These are phyloP conservation scores for Clarireedia sp. DNA, from an alignment of 2,329 filamentous ascomycete species.

Conservation along the genomic window DNA sequence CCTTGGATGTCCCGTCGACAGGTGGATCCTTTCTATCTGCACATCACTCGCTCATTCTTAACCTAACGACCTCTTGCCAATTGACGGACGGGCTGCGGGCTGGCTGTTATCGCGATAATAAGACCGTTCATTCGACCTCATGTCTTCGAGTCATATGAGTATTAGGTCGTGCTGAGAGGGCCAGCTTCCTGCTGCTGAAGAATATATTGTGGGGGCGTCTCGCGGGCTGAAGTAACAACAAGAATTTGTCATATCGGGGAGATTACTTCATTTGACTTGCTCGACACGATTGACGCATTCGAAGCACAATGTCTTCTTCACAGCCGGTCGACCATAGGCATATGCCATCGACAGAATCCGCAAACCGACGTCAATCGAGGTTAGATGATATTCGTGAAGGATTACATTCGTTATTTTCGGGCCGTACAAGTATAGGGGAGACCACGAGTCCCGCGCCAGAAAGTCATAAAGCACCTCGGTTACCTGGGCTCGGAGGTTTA, in stretches of 20 bases:
- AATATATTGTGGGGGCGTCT: slow-evolving; percentile 15
- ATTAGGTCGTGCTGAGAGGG: slow-evolving; percentile 24
- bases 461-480: slow-evolving; percentile 42
- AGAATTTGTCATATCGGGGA: slow-evolving; percentile 5
- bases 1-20: slow-evolving; percentile 2
- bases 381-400: slow-evolving; percentile 20
- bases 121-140: slow-evolving; percentile 18
- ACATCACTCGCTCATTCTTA: slow-evolving; percentile 5
- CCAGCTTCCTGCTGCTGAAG: slow-evolving; percentile 6
- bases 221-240: slow-evolving; percentile 16
- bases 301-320: slow-evolving; percentile 18
- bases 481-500: slow-evolving; percentile 31
- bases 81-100: neutral
- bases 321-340: slow-evolving; percentile 13
- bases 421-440: slow-evolving; percentile 21
- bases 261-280: slow-evolving; percentile 5
- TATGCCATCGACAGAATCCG: slow-evolving; percentile 11
- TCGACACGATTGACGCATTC: slow-evolving; percentile 11
- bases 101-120: slow-evolving; percentile 2
- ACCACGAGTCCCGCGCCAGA: slow-evolving; percentile 16
- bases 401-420: slow-evolving; percentile 23
- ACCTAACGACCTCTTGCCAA: slow-evolving; percentile 15
- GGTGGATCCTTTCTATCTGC: slow-evolving; percentile 1
- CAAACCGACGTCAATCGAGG: slow-evolving; percentile 16
- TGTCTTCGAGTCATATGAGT: slow-evolving; percentile 18